A percentile compares a stretch with the other conserved stretches of the same genome.
Conservation (phyloP, 768 basidiomycete genomes). For the Dioszegia crocea region DNA sequence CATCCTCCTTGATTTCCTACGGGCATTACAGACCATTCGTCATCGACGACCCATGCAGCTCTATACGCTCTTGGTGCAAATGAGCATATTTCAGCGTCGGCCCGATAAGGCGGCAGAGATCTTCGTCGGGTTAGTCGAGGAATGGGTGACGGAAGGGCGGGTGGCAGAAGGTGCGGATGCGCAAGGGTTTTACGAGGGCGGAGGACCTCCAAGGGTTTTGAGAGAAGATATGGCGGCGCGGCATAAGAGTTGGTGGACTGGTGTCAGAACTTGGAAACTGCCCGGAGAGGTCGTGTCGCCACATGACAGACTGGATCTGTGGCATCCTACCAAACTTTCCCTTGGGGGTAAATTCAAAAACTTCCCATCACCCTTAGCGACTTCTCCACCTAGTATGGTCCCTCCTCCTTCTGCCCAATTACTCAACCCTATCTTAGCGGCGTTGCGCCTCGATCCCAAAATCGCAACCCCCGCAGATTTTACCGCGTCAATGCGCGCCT, state of each 20-base stretch:
- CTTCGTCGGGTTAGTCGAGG: slow-evolving; percentile 49
- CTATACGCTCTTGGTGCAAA: slow-evolving; percentile 2
- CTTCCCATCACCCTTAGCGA: slow-evolving; percentile 44
- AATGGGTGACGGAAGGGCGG: slow-evolving; percentile 49
- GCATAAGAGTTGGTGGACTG: slow-evolving; percentile 42
- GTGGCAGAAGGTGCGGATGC: slow-evolving; percentile 41
- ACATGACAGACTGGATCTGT: slow-evolving; percentile 38
- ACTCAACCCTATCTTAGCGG: slow-evolving; percentile 30
- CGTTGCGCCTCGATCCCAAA: slow-evolving; percentile 23
- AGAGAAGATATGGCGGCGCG: slow-evolving; percentile 9
- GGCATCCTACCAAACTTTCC: slow-evolving; percentile 44
- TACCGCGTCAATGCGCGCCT: slow-evolving; percentile 38
- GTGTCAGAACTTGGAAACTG: slow-evolving; percentile 40
- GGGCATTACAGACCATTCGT: slow-evolving; percentile 3
- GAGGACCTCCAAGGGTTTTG: slow-evolving; percentile 26
- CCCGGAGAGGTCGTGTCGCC: slow-evolving; percentile 45
- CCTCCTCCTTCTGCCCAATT: slow-evolving; percentile 31
- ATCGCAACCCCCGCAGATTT: slow-evolving; percentile 16
- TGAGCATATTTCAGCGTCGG: slow-evolving; percentile 1
- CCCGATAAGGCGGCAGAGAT: slow-evolving; percentile 44
- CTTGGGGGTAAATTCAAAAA: slow-evolving; percentile 41
- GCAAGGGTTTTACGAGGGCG: slow-evolving; percentile 38
- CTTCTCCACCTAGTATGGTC: slow-evolving; percentile 40
- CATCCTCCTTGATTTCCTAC: background rate
- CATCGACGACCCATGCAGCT: slow-evolving; percentile 11